These are phyloP conservation scores for Naganishia randhawae DNA, from an alignment of 768 basidiomycete species.

Conservation along the genomic window DNA sequence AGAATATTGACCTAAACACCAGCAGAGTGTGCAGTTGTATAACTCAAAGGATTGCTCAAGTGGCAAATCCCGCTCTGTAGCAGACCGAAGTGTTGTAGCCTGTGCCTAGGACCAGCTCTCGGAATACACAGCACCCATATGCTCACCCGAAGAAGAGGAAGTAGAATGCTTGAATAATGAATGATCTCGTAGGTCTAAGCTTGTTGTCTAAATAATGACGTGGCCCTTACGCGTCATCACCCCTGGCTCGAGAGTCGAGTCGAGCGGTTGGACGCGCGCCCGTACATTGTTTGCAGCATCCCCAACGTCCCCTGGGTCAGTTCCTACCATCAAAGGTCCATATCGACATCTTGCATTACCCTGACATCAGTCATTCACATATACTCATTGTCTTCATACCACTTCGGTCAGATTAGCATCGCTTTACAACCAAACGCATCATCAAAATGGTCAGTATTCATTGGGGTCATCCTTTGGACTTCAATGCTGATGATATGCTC, in stretches of 20 bases:
- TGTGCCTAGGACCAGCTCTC: too few relatives aligned
- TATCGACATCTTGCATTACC: background rate
- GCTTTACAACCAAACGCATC: background rate
- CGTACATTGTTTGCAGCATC: background rate
- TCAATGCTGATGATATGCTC: background rate
- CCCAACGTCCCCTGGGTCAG: background rate
- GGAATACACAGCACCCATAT: too few relatives aligned
- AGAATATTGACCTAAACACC: too few relatives aligned
- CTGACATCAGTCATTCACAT: background rate
- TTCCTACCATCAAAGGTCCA: background rate
- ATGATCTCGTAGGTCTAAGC: too few relatives aligned
- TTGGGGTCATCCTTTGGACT: background rate
- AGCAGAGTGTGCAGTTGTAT: too few relatives aligned
- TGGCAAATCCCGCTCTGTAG: too few relatives aligned
- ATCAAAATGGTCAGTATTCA: background rate
- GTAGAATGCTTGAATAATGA: too few relatives aligned
- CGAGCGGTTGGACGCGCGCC: background rate
- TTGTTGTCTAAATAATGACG: slow-evolving; percentile 2
- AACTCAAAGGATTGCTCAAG: too few relatives aligned
- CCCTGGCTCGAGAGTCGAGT: background rate
- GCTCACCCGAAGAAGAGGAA: too few relatives aligned
- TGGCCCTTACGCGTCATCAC: background rate
- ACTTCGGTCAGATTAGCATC: background rate
- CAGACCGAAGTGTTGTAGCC: too few relatives aligned
- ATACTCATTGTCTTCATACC: too few relatives aligned